These are phyloP conservation scores for Cryptosporidium parvum DNA, from an alignment of 169 alveolate species.

Conservation along the genomic window DNA sequence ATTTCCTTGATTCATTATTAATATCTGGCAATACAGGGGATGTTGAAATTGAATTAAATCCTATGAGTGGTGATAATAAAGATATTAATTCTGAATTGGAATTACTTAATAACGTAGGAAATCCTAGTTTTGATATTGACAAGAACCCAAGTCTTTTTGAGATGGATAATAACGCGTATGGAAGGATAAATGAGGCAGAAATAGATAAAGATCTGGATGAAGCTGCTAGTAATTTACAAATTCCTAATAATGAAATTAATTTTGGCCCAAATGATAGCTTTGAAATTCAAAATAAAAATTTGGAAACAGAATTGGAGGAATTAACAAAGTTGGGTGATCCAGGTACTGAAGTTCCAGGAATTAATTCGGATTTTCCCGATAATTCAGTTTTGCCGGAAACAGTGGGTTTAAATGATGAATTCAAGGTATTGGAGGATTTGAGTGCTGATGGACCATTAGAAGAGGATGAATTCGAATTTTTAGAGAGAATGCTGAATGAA, in stretches of 20 bases:
- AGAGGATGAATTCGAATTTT: constrained; percentile 5
- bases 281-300: not conserved
- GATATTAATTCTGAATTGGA: not conserved
- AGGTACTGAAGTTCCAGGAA: not conserved
- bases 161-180: not conserved
- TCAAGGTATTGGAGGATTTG: not conserved
- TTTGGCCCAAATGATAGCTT: not conserved
- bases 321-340: not conserved
- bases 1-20: not conserved
- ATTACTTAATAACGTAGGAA: not conserved
- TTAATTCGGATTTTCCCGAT: not conserved
- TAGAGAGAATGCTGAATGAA: not conserved
- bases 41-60: not conserved
- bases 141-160: not conserved
- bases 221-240: not conserved
- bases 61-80: not conserved
- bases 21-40: not conserved
- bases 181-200: not conserved
- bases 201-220: not conserved
- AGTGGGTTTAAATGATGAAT: not conserved
- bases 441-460: not conserved
- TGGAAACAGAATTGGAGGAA: not conserved
- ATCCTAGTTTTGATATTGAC: not conserved
- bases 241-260: not conserved
- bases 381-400: not conserved